These are phyloP conservation scores for Boletus patriciae DNA, from an alignment of 768 basidiomycete species.

Conservation along the genomic window DNA sequence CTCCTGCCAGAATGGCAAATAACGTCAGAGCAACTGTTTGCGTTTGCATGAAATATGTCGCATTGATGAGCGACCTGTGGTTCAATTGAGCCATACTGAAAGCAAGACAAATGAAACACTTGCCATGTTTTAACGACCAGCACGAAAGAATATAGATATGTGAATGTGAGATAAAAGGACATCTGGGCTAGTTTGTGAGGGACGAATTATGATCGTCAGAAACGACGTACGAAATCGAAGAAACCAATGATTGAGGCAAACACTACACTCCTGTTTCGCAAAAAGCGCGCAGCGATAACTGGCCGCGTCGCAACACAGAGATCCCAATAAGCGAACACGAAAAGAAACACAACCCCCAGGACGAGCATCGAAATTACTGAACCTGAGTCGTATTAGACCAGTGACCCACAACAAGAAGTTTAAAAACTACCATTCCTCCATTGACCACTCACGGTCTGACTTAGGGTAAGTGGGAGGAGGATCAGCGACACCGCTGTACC, in stretches of 20 bases:
- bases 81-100: constrained; percentile 5
- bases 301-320: constrained; percentile 54
- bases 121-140: constrained; percentile 52
- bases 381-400: constrained; percentile 30
- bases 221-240: constrained; percentile 51
- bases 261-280: constrained; percentile 57
- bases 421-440: constrained; percentile 46
- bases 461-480: constrained; percentile 55
- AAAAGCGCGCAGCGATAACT: constrained; percentile 60
- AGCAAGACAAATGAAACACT: not conserved
- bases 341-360: constrained; percentile 46
- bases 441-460: constrained; percentile 37
- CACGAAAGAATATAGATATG: constrained; percentile 73
- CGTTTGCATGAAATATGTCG: constrained; percentile 64
- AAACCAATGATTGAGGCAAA: constrained; percentile 61
- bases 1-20: constrained; percentile 61
- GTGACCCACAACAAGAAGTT: not conserved
- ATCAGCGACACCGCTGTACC: constrained; percentile 51
- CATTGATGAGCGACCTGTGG: constrained; percentile 50
- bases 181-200: constrained; percentile 35
- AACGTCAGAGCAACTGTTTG: constrained; percentile 62
- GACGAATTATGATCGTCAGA: not conserved
- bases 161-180: constrained; percentile 67
- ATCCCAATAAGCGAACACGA: constrained; percentile 47
- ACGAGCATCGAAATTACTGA: constrained; percentile 54